A percentile compares a stretch with the other conserved stretches of the same genome.
Evolutionary conservation across 345 rosid genomes (phyloP).

Genomic region (Cardamine resedifolia): DNA sequence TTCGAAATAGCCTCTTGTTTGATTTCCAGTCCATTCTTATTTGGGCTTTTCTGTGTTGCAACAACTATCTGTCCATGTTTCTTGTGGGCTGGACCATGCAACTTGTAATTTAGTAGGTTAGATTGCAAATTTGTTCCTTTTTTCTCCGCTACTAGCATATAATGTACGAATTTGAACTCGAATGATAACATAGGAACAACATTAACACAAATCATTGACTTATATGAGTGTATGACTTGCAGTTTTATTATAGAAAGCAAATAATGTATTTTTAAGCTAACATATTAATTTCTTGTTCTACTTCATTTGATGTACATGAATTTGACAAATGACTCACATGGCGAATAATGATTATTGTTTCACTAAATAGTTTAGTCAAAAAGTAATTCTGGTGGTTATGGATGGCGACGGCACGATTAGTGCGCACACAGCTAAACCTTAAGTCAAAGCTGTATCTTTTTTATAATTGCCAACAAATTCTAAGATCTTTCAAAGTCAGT

Average conservation of each 20-base stretch:
- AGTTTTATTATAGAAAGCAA: no score
- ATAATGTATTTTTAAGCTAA: background rate
- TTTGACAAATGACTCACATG: background rate
- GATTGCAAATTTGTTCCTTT: background rate
- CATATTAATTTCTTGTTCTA: background rate
- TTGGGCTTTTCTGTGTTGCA: background rate
- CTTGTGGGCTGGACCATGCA: background rate
- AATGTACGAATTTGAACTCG: background rate
- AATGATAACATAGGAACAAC: background rate
- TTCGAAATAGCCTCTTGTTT: background rate
- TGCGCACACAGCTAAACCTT: background rate
- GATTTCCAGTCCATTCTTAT: background rate
- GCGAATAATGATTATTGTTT: background rate
- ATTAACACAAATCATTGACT: background rate
- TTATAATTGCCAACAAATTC: background rate
- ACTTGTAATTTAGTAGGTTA: background rate
- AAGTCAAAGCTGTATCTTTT: slow-evolving; percentile 10
- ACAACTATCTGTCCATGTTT: background rate
- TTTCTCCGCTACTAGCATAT: no score
- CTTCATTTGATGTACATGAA: background rate
- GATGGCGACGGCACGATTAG: background rate
- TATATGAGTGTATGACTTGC: background rate
- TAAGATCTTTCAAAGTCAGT: background rate
- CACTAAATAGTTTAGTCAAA: background rate
- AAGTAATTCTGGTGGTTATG: background rate